Evolutionary conservation across 768 basidiomycete species (phyloP), one percentile per base, ranked within the genome.

Genomic region (Saitozyma sp.): DNA sequence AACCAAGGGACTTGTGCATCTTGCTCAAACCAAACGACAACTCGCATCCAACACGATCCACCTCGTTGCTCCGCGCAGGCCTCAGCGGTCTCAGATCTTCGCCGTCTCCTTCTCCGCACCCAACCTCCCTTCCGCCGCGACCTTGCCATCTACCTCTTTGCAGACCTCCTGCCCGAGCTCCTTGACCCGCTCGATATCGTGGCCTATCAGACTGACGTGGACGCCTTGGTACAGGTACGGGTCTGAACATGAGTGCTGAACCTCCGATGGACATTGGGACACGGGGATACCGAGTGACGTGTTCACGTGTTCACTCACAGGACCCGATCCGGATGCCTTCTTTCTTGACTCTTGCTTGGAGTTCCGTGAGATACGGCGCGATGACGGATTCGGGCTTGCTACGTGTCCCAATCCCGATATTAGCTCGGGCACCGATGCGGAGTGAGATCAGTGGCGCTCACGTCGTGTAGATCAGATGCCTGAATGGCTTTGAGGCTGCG

Each of bases 391-490:
- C 94, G 0, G 90, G 84, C 45, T 86, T 67, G n/a, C n/a, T n/a
- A n/a, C n/a, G n/a, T n/a, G n/a, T n/a, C n/a, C n/a, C n/a, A n/a
- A n/a, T n/a, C n/a, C n/a, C n/a, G n/a, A n/a, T n/a, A n/a, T n/a
- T n/a, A n/a, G n/a, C n/a, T n/a, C n/a, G n/a, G n/a, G n/a, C n/a
- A n/a, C n/a, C n/a, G n/a, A n/a, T n/a, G n/a, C n/a, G n/a, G n/a
- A n/a, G n/a, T n/a, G n/a, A n/a, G n/a, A n/a, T n/a, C n/a, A n/a
- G n/a, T n/a, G n/a, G n/a, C n/a, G 73, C 84, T 65, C 75, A 92
- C 90, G 84, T 81, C 6, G 94, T 95, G 77, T 89, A 92, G 8
- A 96, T 84, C 71, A 94, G 88, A 50, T 90, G 85, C 52, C 92
- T 83, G 75, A 84, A 84, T 0, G 91, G 92, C 61, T 90, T 87